Conservation (phyloP, 805 yeast genomes). For the Starmerella apis region DNA sequence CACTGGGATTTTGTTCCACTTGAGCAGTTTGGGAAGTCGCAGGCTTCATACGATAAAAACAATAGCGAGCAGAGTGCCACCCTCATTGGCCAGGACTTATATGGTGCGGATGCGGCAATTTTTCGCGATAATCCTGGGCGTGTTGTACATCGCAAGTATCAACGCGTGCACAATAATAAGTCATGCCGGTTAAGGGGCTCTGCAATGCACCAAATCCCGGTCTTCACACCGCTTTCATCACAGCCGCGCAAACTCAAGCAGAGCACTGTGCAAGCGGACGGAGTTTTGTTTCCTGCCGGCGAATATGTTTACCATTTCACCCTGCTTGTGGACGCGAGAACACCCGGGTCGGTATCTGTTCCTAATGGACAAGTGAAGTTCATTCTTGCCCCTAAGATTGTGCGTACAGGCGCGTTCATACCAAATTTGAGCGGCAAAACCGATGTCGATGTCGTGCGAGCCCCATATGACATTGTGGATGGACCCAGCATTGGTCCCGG, state of each 20-base stretch:
- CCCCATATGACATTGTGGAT: slow-evolving; percentile 47
- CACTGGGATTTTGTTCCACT: slow-evolving; percentile 32
- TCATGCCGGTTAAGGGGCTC: slow-evolving; percentile 16
- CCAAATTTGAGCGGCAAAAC: slow-evolving; percentile 50
- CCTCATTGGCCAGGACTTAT: slow-evolving; percentile 28
- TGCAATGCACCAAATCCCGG: slow-evolving; percentile 21
- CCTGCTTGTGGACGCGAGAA: slow-evolving; percentile 62
- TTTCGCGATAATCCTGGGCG: slow-evolving; percentile 18
- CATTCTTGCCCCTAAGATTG: slow-evolving; percentile 48
- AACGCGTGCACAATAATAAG: slow-evolving; percentile 16
- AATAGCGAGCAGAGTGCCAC: slow-evolving; percentile 25
- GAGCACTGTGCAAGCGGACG: slow-evolving; percentile 20
- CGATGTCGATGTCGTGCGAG: slow-evolving; percentile 54
- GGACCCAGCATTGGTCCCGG: slow-evolving; percentile 52
- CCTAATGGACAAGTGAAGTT: slow-evolving; percentile 67
- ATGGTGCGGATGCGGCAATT: slow-evolving; percentile 31
- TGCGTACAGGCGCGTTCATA: slow-evolving; percentile 66
- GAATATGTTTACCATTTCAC: slow-evolving; percentile 78
- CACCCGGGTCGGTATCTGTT: slow-evolving; percentile 60
- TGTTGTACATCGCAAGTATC: slow-evolving; percentile 17
- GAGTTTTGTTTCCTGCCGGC: slow-evolving; percentile 51
- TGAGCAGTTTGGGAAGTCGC: slow-evolving; percentile 24
- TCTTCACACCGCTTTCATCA: slow-evolving; percentile 20
- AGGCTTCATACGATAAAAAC: slow-evolving; percentile 13
- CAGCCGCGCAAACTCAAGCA: slow-evolving; percentile 24